phyloP scores from a whole-genome alignment of 2,329 filamentous ascomycete species.

The Claviceps sp. region DNA sequence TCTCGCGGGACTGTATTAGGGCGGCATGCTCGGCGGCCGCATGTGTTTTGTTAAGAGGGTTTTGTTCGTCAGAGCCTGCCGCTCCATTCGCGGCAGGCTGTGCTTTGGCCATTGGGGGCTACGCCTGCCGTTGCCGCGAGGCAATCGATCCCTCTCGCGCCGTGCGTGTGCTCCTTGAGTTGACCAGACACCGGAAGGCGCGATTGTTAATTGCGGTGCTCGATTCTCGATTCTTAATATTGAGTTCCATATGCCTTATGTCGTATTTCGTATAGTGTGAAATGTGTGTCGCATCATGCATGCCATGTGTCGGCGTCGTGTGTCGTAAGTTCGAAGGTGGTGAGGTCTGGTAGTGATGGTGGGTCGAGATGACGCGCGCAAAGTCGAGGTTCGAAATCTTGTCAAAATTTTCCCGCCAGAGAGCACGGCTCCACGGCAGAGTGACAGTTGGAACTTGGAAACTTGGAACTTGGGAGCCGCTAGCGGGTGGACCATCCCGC shows the following conservation, averaged over 20 bases:
- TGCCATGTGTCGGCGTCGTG: no score
- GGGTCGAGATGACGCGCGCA: background rate
- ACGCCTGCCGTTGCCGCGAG: background rate
- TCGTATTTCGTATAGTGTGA: background rate
- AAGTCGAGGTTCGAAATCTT: background rate
- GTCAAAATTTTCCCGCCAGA: background rate
- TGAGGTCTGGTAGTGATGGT: background rate
- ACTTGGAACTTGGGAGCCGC: no score
- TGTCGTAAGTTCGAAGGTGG: background rate
- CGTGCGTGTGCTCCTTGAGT: no score
- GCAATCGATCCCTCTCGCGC: background rate
- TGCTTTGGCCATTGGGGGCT: conserved; percentile 19
- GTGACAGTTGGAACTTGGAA: no score
- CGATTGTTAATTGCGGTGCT: no score
- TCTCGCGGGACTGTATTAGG: conserved; percentile 47
- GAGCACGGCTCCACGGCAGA: background rate
- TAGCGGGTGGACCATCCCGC: no score
- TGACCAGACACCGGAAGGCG: no score
- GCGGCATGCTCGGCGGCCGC: conserved; percentile 22
- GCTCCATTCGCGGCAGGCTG: conserved; percentile 12
- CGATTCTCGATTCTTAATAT: background rate
- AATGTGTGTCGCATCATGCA: background rate
- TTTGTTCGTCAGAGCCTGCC: conserved; percentile 18
- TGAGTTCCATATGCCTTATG: background rate
- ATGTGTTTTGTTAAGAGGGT: conserved; percentile 17